Evolutionary conservation across 352 stramenopile species (phyloP), one percentile per base, ranked within the genome.

Genomic region (Phytophthora uliginosa): DNA sequence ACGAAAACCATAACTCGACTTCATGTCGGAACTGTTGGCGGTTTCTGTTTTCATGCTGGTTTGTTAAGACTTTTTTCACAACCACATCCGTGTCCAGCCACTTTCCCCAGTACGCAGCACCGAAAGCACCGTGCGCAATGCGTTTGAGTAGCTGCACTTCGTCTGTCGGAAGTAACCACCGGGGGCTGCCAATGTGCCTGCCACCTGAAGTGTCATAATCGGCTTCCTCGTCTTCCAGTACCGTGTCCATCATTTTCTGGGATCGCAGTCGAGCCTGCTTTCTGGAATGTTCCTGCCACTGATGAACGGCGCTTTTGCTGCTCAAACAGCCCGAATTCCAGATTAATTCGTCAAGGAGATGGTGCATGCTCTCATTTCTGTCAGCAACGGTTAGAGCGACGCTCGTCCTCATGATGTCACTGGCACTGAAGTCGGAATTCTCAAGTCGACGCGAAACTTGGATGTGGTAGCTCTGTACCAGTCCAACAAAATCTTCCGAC

Each of bases 1-100:
- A 34, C 2, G 48, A 50, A 24, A 69, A 66, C 75, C 75, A 81
- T 15, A 76, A 22, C 9, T 76, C 20, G 13, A 47, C 66, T 76
- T 79, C 36, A 47, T 42, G 52, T 56, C 17, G 42, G 66, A 74
- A 58, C 22, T 55, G 48, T n/a, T n/a, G 48, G 13, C 48, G 48
- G 22, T 33, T 18, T 55, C 22, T 28, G n/a, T 4, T 48, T 34
- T 55, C 48, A 4, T 26, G 12, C 13, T 55, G 48, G 17, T 63
- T 22, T 55, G 48, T 55, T 55, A 55, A 55, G 0, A 55, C 48
- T 40, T 52, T 36, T 48, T 77, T 77, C 20, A 77, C 58, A 4
- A 72, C 53, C 4, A 73, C 69, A 31, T 59, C 45, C 1, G 69
- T 65, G 22, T 40, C 58, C 28, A 72, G 24, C 69, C 69, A 72